A percentile compares a stretch with the other conserved stretches of the same genome.
Conservation (phyloP, 2,329 filamentous ascomycete genomes). For the Fusarium sp. region DNA sequence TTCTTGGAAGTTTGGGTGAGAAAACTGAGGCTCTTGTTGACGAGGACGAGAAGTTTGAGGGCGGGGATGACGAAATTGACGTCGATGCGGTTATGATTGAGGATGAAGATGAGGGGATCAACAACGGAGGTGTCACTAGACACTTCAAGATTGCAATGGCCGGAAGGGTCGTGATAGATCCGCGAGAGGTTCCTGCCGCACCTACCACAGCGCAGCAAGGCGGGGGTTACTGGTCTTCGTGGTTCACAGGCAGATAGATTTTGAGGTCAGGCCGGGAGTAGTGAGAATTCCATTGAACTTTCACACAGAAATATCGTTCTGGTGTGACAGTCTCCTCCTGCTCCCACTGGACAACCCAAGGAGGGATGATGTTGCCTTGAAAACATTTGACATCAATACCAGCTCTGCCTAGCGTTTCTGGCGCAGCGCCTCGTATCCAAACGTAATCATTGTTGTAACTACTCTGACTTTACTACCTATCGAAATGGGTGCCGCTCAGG, state of each 20-base stretch:
- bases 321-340: too few relatives aligned
- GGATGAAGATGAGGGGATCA: background rate
- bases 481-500: background rate
- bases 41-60: background rate
- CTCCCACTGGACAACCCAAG: too few relatives aligned
- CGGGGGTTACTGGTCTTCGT: background rate
- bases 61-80: background rate
- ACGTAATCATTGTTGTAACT: background rate
- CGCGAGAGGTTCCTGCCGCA: background rate
- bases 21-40: background rate
- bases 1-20: background rate
- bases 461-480: background rate
- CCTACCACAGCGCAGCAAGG: background rate
- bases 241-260: background rate
- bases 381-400: too few relatives aligned
- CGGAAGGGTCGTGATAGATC: background rate
- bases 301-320: background rate
- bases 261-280: background rate
- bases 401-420: too few relatives aligned
- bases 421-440: background rate
- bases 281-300: background rate
- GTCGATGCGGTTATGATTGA: background rate
- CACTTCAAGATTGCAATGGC: background rate
- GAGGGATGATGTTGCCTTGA: too few relatives aligned
- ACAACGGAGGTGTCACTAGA: background rate